Percentiles rank a stretch among this genome's conserved stretches.
Conservation (phyloP, 2,329 filamentous ascomycete genomes). For the Colletotrichum australisinense region DNA sequence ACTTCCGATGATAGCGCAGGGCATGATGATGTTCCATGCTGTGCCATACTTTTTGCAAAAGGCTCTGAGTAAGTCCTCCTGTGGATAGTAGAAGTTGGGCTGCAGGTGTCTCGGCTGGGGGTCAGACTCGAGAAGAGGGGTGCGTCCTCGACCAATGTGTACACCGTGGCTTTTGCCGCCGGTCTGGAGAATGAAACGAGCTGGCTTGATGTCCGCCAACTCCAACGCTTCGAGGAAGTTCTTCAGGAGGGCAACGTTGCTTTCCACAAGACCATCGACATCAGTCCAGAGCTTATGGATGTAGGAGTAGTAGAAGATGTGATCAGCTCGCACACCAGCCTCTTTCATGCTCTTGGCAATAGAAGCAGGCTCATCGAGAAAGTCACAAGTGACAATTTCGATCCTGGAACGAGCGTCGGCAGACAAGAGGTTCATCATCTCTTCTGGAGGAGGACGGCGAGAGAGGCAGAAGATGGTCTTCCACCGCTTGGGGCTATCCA, state of each 20-base stretch:
- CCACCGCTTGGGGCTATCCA: slow-evolving; percentile 16
- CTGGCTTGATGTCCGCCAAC: neutral
- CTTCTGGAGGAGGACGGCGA: neutral
- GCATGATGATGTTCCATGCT: slow-evolving; percentile 11
- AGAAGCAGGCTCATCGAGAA: neutral
- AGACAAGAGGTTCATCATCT: neutral
- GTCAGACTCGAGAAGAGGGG: slow-evolving; percentile 11
- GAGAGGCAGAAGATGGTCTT: slow-evolving; percentile 10
- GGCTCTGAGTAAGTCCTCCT: slow-evolving; percentile 17
- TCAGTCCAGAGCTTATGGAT: slow-evolving; percentile 22
- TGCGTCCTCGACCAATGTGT: slow-evolving; percentile 16
- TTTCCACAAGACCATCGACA: neutral
- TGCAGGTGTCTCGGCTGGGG: slow-evolving; percentile 1
- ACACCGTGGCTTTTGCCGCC: slow-evolving; percentile 30
- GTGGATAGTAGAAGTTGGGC: slow-evolving; percentile 27
- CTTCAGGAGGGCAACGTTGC: neutral
- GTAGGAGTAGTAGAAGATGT: slow-evolving; percentile 28
- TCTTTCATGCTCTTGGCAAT: slow-evolving; percentile 8
- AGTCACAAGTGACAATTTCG: slow-evolving; percentile 14
- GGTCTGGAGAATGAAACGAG: slow-evolving; percentile 22
- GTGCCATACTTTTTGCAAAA: slow-evolving; percentile 1
- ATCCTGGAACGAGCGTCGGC: neutral
- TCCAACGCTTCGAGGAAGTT: slow-evolving; percentile 22
- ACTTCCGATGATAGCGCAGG: slow-evolving; percentile 3
- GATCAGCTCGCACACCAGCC: slow-evolving; percentile 7